Base-by-base conservation (phyloP, 176 grass and related monocot genomes). In the Rhynchospora tenuis region DNA sequence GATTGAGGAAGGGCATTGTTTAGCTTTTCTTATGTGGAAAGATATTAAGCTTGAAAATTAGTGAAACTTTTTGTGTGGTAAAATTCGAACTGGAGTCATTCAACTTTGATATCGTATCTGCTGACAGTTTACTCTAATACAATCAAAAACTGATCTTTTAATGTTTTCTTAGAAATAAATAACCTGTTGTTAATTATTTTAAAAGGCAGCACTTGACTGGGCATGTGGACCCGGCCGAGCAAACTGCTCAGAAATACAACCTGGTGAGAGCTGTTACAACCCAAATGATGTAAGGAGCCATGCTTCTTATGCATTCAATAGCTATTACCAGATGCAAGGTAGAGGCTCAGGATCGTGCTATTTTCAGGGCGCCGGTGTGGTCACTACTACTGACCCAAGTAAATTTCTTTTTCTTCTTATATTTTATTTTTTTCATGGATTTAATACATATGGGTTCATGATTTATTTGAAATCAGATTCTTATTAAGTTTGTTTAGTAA, bases 351-450 rank as follows among this genome's bases (percentile, higher is more conserved):
- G 93, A 0, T 95, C 93, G 0, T 99, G 96, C 89, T 93, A 93
- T 86, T 99, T 99, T 90, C 93, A 95, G 86, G 93, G 93, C 44
- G 88, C 72, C 71, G 96, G 92, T 26, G 93, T 95, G 89, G 85
- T 99, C 93, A 95, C 93, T 83, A 95, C 96, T 77, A 90, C 90
- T 5, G 93, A 99, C 83, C 96, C 96, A 8, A 99, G 96, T 99
- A 78, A 95, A 91, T 90, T 19, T 15, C 63, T 51, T 14, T 58
- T 48, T 26, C 7, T 19, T 33, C 3, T 51, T 62, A 9, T 27
- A 3, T 15, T 24, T 65, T 28, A 11, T 81, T 81, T 48, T 44
- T 5, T 11, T 54, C 2, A n/a, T 6, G 72, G 55, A 17, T 69
- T 61, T 16, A 9, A 0, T 42, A 42, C 45, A 14, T 80, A n/a